phyloP scores from a whole-genome alignment of 345 rosid species.

The Salix suchowensis region DNA sequence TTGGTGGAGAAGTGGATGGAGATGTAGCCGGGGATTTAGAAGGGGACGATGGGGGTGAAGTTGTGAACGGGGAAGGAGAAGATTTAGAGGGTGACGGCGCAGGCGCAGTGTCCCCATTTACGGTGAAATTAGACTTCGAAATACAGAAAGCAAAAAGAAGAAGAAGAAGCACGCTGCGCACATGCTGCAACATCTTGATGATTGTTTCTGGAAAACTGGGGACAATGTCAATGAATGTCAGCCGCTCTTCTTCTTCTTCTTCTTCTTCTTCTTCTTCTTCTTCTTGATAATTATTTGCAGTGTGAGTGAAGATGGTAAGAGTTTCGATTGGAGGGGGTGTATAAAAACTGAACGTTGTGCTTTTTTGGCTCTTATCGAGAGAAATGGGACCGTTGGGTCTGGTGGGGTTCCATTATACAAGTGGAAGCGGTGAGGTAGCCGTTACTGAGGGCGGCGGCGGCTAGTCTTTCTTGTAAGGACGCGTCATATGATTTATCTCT shows the following conservation, averaged over 20 bases:
- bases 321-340: too few species aligned
- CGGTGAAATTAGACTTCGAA: conserved; percentile 15
- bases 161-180: conserved; percentile 5
- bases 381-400: too few species aligned
- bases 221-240: too few species aligned
- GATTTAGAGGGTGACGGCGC: conserved; percentile 15
- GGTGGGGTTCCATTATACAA: too few species aligned
- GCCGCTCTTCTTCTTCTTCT: too few species aligned
- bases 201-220: too few species aligned
- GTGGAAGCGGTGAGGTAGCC: conserved; percentile 36
- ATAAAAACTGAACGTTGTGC: too few species aligned
- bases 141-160: conserved; percentile 19
- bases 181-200: conserved; percentile 9
- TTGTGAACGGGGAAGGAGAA: neutral
- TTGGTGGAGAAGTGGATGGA: neutral
- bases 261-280: too few species aligned
- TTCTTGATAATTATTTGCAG: too few species aligned
- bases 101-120: conserved; percentile 37
- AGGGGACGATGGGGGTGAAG: conserved; percentile 5
- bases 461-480: neutral
- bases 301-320: too few species aligned
- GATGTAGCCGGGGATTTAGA: neutral
- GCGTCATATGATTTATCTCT: too few species aligned
- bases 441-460: conserved; percentile 28
- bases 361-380: too few species aligned